Evolutionary conservation across 768 basidiomycete genomes (phyloP).

Genomic region (Tricholomella constricta): DNA sequence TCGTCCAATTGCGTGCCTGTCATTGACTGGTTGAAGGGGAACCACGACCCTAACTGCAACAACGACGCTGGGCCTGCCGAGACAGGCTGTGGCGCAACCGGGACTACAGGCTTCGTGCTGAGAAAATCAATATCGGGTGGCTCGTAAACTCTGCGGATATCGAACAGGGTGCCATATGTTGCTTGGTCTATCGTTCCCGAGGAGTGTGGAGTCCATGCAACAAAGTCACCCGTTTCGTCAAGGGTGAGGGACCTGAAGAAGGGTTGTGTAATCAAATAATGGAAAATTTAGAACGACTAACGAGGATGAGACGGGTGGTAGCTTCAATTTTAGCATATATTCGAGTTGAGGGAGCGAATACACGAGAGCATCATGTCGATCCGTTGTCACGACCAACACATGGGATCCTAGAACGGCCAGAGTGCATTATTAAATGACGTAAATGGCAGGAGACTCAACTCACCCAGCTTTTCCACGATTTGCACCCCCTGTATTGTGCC

Average conservation of each 20-base stretch:
- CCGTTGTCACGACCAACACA: conserved; percentile 59
- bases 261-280: background rate
- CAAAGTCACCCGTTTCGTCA: conserved; percentile 50
- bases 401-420: conserved; percentile 39
- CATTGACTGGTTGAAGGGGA: conserved; percentile 50
- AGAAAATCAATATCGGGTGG: conserved; percentile 55
- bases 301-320: conserved; percentile 35
- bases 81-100: conserved; percentile 64
- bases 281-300: conserved; percentile 21
- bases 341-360: conserved; percentile 71
- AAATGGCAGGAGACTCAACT: conserved; percentile 15
- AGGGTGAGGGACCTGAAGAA: conserved; percentile 15
- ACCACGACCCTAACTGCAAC: conserved; percentile 49
- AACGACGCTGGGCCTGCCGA: conserved; percentile 58
- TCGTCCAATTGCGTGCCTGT: conserved; percentile 63
- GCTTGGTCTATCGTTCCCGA: conserved; percentile 38
- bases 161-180: conserved; percentile 60
- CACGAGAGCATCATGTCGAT: conserved; percentile 46
- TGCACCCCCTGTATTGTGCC: conserved; percentile 53
- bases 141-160: conserved; percentile 51
- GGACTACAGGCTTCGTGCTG: conserved; percentile 40
- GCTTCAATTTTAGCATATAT: conserved; percentile 46
- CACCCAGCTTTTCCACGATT: conserved; percentile 65
- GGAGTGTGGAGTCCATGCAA: conserved; percentile 41
- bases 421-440: background rate